Percentiles rank a stretch among this genome's conserved stretches.
Evolutionary conservation across 768 basidiomycete species (phyloP).

Genomic region (Kwoniella shandongensis): DNA sequence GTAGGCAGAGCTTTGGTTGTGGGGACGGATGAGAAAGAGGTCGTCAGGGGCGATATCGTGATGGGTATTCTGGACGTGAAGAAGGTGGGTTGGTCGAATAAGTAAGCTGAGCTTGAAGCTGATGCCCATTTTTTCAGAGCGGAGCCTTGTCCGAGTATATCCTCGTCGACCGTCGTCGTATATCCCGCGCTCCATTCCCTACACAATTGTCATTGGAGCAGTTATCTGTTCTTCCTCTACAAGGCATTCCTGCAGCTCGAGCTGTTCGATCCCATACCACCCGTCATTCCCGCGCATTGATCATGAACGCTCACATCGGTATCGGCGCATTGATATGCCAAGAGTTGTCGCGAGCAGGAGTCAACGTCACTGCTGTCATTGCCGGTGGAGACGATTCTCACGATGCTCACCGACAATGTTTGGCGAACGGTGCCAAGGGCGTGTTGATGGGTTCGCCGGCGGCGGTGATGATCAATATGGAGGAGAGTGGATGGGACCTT

Average conservation of each 20-base stretch:
- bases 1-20: slow-evolving; percentile 78
- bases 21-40: slow-evolving; percentile 74
- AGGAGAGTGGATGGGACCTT: slow-evolving; percentile 64
- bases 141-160: slow-evolving; percentile 90
- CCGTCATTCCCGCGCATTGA: slow-evolving; percentile 59
- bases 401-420: slow-evolving; percentile 57
- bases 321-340: slow-evolving; percentile 76
- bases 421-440: slow-evolving; percentile 73
- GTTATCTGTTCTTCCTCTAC: slow-evolving; percentile 74
- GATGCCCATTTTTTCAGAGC: slow-evolving; percentile 57
- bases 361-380: slow-evolving; percentile 73
- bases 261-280: slow-evolving; percentile 68
- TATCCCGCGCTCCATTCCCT: slow-evolving; percentile 72
- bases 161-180: slow-evolving; percentile 72
- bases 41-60: slow-evolving; percentile 81
- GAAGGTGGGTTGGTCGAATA: slow-evolving; percentile 62
- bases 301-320: slow-evolving; percentile 58
- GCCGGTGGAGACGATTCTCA: slow-evolving; percentile 55
- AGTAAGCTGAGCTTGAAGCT: slow-evolving; percentile 5
- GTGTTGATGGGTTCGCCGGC: slow-evolving; percentile 65
- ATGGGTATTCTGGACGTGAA: slow-evolving; percentile 73
- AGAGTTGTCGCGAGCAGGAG: slow-evolving; percentile 69
- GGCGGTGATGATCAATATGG: slow-evolving; percentile 60
- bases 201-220: slow-evolving; percentile 63
- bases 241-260: slow-evolving; percentile 77